Conservation (phyloP, 2,329 filamentous ascomycete genomes). For the Colletotrichum horii region DNA sequence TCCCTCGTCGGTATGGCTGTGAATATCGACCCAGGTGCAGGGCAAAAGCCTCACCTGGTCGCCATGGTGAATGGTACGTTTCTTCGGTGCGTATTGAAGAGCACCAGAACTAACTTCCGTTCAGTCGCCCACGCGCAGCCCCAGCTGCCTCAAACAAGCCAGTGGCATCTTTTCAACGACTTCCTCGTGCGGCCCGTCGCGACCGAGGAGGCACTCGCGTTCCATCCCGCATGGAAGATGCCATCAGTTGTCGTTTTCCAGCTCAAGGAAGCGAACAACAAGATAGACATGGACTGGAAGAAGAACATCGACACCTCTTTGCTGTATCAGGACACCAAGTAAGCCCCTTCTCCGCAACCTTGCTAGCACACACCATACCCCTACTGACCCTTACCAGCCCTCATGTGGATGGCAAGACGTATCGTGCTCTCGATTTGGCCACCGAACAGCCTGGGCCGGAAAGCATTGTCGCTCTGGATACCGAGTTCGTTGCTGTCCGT, state of each 20-base stretch:
- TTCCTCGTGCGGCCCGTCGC: slow-evolving; percentile 86
- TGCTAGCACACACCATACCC: neutral
- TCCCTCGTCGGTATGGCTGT: slow-evolving; percentile 89
- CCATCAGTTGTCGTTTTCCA: slow-evolving; percentile 90
- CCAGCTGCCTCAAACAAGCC: slow-evolving; percentile 63
- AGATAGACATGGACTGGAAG: slow-evolving; percentile 87
- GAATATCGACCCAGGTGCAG: slow-evolving; percentile 85
- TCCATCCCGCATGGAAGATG: slow-evolving; percentile 91
- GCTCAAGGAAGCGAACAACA: slow-evolving; percentile 78
- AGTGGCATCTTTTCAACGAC: slow-evolving; percentile 98
- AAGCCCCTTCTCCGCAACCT: neutral
- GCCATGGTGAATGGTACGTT: slow-evolving; percentile 81
- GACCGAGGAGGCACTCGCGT: slow-evolving; percentile 83
- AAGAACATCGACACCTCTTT: slow-evolving; percentile 81
- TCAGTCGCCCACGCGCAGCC: slow-evolving; percentile 71
- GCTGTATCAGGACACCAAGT: slow-evolving; percentile 75
- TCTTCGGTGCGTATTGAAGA: neutral
- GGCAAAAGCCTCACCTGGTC: slow-evolving; percentile 89
- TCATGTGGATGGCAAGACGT: slow-evolving; percentile 56
- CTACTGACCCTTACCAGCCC: slow-evolving; percentile 39
- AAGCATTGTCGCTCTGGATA: slow-evolving; percentile 87
- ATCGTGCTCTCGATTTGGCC: slow-evolving; percentile 60
- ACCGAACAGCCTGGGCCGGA: slow-evolving; percentile 72
- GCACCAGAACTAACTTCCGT: neutral
- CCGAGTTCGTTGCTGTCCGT: slow-evolving; percentile 93